Base-by-base conservation (phyloP, 495 filamentous ascomycete genomes). In the Lindgomyces ingoldianus region DNA sequence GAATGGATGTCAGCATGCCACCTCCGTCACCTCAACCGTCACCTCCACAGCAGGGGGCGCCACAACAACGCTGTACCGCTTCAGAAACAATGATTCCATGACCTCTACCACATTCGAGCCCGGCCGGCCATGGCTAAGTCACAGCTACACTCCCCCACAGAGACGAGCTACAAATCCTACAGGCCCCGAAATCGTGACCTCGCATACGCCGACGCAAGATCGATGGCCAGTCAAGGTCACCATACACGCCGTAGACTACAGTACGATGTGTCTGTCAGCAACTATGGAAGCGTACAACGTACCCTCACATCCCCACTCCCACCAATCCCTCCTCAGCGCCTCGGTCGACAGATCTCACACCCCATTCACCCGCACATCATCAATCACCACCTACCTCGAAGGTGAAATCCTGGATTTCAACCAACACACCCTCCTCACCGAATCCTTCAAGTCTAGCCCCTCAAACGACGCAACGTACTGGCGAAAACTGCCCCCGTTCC, bases 251-350 rank as follows among this genome's bases (percentile, higher is more conserved):
- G 81, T 90, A 65, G 85, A 91, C 73, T 82, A 84, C 62, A 71
- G 75, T 1, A 78, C 76, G 14, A 86, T 87, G 84, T 86, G 84
- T 8, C 71, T 89, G n/a, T 81, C 86, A 16, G 88, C 88, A 3
- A 90, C 88, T 2, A 91, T 91, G 88, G 87, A 89, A 76, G 88
- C 88, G 11, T 89, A 86, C 78, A 85, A 90, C 66, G 87, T 88
- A n/a, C 89, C 84, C 12, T 72, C 69, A 21, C 73, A 74, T 56
- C 68, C 70, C 0, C 47, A 69, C 27, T 60, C 46, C 21, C 70
- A 69, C 55, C 60, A 65, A 36, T 60, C 62, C 4, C 3, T 65
- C 16, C 49, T 66, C 49, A 57, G 22, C 54, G 65, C 25, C 52
- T 30, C 54, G 58, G 27, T 62, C 45, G 66, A 69, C 45, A 52